phyloP scores from a whole-genome alignment of 805 yeast species.

The Lachancea thermotolerans region DNA sequence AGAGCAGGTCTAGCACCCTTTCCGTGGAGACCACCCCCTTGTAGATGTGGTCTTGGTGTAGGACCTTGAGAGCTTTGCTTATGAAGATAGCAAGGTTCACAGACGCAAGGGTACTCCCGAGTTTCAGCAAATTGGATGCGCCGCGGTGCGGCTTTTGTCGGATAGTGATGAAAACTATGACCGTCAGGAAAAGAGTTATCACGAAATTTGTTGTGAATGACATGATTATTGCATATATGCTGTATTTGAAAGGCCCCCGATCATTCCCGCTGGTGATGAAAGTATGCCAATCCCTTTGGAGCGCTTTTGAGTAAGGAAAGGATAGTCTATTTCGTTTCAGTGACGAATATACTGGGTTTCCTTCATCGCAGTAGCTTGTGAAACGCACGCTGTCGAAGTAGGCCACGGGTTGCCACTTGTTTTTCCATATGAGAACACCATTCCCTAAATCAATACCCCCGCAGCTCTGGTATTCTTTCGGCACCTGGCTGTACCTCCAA shows the following conservation, averaged over 20 bases:
- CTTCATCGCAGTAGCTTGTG: slow-evolving; percentile 30
- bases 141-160: slow-evolving; percentile 52
- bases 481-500: slow-evolving; percentile 4
- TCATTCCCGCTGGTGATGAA: slow-evolving; percentile 32
- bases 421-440: slow-evolving; percentile 30
- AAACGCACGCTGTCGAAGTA: slow-evolving; percentile 22
- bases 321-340: slow-evolving; percentile 26
- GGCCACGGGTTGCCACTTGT: slow-evolving; percentile 10
- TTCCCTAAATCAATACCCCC: slow-evolving; percentile 22
- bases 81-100: slow-evolving; percentile 48
- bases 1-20: slow-evolving; percentile 32
- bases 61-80: slow-evolving; percentile 39
- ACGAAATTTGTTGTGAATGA: slow-evolving; percentile 60
- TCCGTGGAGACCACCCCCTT: slow-evolving; percentile 30
- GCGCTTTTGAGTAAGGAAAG: slow-evolving; percentile 36
- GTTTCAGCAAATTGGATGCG: slow-evolving; percentile 21
- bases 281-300: slow-evolving; percentile 42
- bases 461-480: slow-evolving; percentile 28
- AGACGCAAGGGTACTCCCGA: slow-evolving; percentile 47
- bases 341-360: slow-evolving; percentile 33
- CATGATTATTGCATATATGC: slow-evolving; percentile 56
- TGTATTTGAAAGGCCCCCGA: slow-evolving; percentile 44
- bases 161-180: slow-evolving; percentile 58
- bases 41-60: slow-evolving; percentile 41
- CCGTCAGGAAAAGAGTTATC: slow-evolving; percentile 53